Percentiles rank a stretch among this genome's conserved stretches.
Evolutionary conservation across 495 filamentous ascomycete species (phyloP).

Genomic region (Podospora conica): DNA sequence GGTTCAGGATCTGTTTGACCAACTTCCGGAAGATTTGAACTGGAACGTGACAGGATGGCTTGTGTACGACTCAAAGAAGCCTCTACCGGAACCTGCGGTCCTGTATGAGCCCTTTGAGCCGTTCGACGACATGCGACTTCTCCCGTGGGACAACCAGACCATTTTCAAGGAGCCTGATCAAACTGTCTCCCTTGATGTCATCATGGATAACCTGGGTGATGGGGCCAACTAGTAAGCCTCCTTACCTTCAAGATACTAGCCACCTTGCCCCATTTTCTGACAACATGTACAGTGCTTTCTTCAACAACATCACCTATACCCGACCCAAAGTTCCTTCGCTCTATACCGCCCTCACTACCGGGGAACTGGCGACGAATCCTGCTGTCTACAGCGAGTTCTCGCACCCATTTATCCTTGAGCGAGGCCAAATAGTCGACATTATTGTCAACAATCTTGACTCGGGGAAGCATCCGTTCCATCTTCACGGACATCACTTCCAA

Average conservation of each 20-base stretch:
- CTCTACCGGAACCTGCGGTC: slow-evolving; percentile 49
- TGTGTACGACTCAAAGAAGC: slow-evolving; percentile 57
- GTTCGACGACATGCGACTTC: slow-evolving; percentile 67
- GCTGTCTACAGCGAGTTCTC: slow-evolving; percentile 43
- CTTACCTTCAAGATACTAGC: slow-evolving; percentile 50
- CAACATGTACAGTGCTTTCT: slow-evolving; percentile 38
- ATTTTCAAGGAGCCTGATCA: slow-evolving; percentile 54
- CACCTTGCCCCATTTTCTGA: neutral
- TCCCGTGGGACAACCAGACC: slow-evolving; percentile 56
- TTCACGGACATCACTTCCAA: slow-evolving; percentile 66
- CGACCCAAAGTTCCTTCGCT: slow-evolving; percentile 53
- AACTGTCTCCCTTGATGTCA: slow-evolving; percentile 44
- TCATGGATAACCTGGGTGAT: slow-evolving; percentile 10
- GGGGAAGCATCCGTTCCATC: slow-evolving; percentile 39
- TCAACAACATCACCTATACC: slow-evolving; percentile 38
- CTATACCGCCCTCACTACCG: slow-evolving; percentile 50
- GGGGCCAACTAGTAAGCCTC: slow-evolving; percentile 31
- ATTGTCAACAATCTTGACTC: slow-evolving; percentile 63
- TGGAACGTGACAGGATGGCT: slow-evolving; percentile 78
- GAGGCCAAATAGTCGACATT: slow-evolving; percentile 52
- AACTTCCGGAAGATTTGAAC: slow-evolving; percentile 56
- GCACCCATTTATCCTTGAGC: slow-evolving; percentile 49
- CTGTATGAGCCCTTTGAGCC: slow-evolving; percentile 40
- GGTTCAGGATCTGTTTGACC: slow-evolving; percentile 52
- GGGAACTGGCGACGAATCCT: slow-evolving; percentile 41